Evolutionary conservation across 2,329 filamentous ascomycete species (phyloP).

Genomic region (Hortaea werneckii): DNA sequence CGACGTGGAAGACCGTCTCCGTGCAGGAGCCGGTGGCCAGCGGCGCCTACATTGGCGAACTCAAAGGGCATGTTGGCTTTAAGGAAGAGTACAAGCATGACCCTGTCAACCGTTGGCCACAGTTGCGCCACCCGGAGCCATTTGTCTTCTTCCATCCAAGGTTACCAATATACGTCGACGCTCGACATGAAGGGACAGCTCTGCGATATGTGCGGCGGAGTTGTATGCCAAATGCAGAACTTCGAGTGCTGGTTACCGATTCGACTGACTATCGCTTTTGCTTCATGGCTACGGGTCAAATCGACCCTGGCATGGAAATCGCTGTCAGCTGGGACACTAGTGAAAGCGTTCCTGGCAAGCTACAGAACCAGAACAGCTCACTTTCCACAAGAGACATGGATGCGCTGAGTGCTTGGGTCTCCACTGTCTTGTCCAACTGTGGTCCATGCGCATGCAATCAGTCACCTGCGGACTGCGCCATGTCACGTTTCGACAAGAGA

Average conservation of each 20-base stretch:
- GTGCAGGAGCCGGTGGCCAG: conserved; percentile 41
- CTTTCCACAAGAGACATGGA: conserved; percentile 16
- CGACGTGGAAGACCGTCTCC: conserved; percentile 62
- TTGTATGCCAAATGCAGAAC: conserved; percentile 76
- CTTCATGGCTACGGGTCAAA: conserved; percentile 72
- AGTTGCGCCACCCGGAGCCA: conserved; percentile 40
- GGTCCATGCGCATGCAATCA: conserved; percentile 66
- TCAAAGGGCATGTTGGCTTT: conserved; percentile 50
- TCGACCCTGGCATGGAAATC: conserved; percentile 64
- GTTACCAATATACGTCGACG: conserved; percentile 87
- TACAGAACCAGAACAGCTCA: conserved; percentile 7
- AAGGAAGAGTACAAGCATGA: conserved; percentile 39
- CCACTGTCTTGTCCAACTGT: conserved; percentile 63
- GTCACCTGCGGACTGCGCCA: conserved; percentile 24
- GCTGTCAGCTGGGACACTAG: conserved; percentile 48
- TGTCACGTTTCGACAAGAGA: conserved; percentile 27
- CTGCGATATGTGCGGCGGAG: conserved; percentile 87
- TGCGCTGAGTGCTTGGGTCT: conserved; percentile 51
- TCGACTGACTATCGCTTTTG: conserved; percentile 82
- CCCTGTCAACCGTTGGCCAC: conserved; percentile 36
- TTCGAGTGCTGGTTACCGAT: conserved; percentile 77
- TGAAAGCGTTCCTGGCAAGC: conserved; percentile 15
- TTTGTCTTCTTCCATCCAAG: conserved; percentile 63
- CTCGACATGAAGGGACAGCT: conserved; percentile 72
- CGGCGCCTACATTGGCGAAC: conserved; percentile 54